These are phyloP conservation scores for Endocalyx cinctus DNA, from an alignment of 2,329 filamentous ascomycete species.

Conservation along the genomic window DNA sequence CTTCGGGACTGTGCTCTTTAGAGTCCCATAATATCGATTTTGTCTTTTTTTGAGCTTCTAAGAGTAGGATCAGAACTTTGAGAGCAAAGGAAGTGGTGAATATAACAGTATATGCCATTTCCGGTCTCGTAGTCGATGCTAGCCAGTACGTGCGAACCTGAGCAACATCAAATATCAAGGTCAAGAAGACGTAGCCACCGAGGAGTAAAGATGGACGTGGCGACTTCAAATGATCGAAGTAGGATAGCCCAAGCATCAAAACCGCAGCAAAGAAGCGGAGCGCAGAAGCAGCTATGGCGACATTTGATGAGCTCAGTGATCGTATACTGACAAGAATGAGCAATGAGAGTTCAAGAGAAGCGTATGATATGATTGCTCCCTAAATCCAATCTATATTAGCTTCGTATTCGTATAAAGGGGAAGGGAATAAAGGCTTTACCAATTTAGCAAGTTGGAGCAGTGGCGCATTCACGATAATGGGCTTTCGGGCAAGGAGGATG, in stretches of 20 bases:
- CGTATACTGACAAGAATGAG: constrained; percentile 5
- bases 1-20: constrained; percentile 27
- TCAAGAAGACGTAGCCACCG: constrained; percentile 34
- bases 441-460: constrained; percentile 29
- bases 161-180: constrained; percentile 38
- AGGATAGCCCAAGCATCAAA: constrained; percentile 9
- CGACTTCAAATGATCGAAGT: constrained; percentile 10
- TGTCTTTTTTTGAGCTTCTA: constrained; percentile 18
- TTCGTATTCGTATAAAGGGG: too few species aligned
- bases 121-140: constrained; percentile 5
- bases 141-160: constrained; percentile 31
- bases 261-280: constrained; percentile 6
- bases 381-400: not conserved
- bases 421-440: too few species aligned
- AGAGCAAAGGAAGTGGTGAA: constrained; percentile 12
- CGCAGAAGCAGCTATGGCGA: constrained; percentile 5
- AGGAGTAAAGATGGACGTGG: constrained; percentile 39
- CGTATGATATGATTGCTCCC: constrained; percentile 5
- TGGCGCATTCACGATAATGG: constrained; percentile 28
- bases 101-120: constrained; percentile 9
- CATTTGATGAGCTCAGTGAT: constrained; percentile 2
- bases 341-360: constrained; percentile 6
- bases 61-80: constrained; percentile 14
- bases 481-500: constrained; percentile 23
- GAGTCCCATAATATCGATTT: constrained; percentile 9